Evolutionary conservation across 108 stramenopile species (phyloP), one percentile per base, ranked within the genome.

Genomic region (Skeletonema marinoi): DNA sequence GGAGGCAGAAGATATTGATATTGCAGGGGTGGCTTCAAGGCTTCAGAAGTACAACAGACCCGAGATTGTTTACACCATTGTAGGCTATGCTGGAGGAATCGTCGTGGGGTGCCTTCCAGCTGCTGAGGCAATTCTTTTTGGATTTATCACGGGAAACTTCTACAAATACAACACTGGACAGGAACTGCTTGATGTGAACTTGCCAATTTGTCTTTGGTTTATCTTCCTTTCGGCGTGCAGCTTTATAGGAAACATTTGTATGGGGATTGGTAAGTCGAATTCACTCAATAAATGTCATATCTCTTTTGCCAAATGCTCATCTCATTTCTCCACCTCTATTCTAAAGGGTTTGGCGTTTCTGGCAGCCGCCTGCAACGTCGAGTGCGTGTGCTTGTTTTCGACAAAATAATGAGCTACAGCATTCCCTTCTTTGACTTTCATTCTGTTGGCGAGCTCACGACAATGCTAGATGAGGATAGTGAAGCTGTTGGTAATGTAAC

Each of bases 381-480:
- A 30, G 32, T 81, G 44, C 58, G 80, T 2, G 68, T 65, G 14
- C 29, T 72, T 36, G 80, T 76, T 35, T 81, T 81, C 41, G 80
- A 71, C 60, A 70, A 68, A 60, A 25, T 81, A 12, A 65, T 81
- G 68, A 56, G 80, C 16, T 76, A 70, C 19, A 33, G 60, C 16
- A 81, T 81, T 60, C 68, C 69, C 32, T 80, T 60, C 60, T 80
- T 80, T 62, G 78, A 78, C 54, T 69, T 60, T 62, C 74, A 80
- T 29, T 51, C 44, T 46, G 67, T 54, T 41, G 79, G 79, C 50
- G 80, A 81, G 70, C 75, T 81, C 6, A 81, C 80, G 10, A 70
- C 71, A 16, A 48, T 59, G n/a, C 61, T 81, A 1, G 80, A 75
- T 32, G 80, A 70, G 33, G 80, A 81, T 51, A 38, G 36, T 6